Base-by-base conservation (phyloP, 805 yeast genomes). In the Lachancea sp. region DNA sequence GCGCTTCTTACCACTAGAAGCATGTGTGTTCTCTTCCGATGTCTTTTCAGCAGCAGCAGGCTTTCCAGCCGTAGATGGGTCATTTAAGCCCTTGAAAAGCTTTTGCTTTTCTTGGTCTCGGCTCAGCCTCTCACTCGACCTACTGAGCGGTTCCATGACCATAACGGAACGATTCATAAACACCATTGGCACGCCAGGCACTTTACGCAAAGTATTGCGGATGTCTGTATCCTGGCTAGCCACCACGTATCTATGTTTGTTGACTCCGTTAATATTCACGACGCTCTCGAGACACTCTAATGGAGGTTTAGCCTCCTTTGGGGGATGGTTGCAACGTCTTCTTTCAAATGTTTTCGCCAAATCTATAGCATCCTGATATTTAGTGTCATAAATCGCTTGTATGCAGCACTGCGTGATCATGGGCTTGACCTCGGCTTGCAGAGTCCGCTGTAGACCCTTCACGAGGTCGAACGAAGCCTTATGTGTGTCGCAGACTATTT, bases 351-450 rank as follows among this genome's bases (percentile, higher is more conserved):
- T 60, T 62, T 89, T 93, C 8, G 95, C 98, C 30, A 82, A 56
- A 26, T 77, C 84, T 38, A 93, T 85, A 1, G 95, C 95, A 3
- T 68, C 71, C 56, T 86, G 90, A 57, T 86, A 77, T 20, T 77
- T 76, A 4, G 83, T 72, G 37, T 74, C 73, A 63, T 93, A 93
- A 26, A 93, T 69, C 16, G 85, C 83, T 59, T 88, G 88, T 74
- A 93, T 87, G 56, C 95, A 85, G 62, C 99, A 93, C 64, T 93
- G 98, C 2, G 99, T 88, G 44, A 93, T 85, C 95, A 93, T 77
- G 17, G 87, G 85, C 58, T 91, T 93, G 26, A 81, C 78, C 55
- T 85, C 90, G 11, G 81, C 86, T 62, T 91, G 98, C 12, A 91
- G 68, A 0, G 96, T 87, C 50, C 93, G 71, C 46, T 78, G 71